Evolutionary conservation across 768 basidiomycete species (phyloP), one percentile per base, ranked within the genome.

Genomic region (Coprinopsis strossmayeri): DNA sequence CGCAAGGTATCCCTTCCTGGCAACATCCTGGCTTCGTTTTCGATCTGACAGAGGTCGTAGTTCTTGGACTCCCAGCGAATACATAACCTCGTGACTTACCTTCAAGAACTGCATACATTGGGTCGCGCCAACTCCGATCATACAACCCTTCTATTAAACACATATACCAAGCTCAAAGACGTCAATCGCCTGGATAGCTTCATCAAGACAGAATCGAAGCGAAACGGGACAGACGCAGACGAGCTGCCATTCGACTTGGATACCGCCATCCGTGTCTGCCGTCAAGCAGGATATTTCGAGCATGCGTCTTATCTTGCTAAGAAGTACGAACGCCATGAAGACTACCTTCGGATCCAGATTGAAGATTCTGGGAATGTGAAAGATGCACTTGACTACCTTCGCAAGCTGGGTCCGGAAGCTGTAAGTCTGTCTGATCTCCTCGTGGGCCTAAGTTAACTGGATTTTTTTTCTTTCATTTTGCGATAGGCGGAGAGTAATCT

Each of bases 11-110:
- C 20, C 17, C 42, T 44, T 23, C 38, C 28, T 38, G 37, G 18
- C 4, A 21, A n/a, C n/a, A n/a, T n/a, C n/a, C n/a, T n/a, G n/a
- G 17, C 40, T 23, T 10, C 13, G 40, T 39, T 23, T 15, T 3
- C 49, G 43, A 13, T n/a, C 18, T 54, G 23, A 42, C n/a, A 28
- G 32, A 5, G 25, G 15, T n/a, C 18, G 17, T 49, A 97, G 94
- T 98, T 93, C 67, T 81, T 99, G 30, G 96, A 96, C 55, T 92
- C 95, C 0, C 96, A 98, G 60, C 76, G 94, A 1, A 96, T 97
- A 48, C 87, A 93, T 54, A 92, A 94, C 61, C 84, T 99, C 45
- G 93, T 90, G 25, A 89, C 89, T 1, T 99, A 97, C 64, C 77
- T 99, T 0, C 94, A 98, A 76, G 94, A 95, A 62, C 72, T 99